Conservation (phyloP, 2,329 filamentous ascomycete genomes). For the Stemphylium vesicarium region DNA sequence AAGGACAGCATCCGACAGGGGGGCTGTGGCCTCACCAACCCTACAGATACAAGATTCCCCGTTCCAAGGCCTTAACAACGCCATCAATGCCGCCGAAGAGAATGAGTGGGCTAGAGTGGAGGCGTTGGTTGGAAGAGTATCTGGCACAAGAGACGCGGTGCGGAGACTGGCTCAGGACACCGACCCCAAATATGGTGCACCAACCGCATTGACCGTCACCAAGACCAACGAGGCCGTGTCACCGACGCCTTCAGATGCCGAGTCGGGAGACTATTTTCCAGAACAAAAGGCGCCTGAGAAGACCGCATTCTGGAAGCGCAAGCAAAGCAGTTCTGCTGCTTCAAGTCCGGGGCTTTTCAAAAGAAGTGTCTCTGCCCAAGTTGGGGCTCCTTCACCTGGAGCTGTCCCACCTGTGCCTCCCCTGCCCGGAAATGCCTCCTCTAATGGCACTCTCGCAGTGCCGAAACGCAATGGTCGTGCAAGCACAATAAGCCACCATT, state of each 20-base stretch:
- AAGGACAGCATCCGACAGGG: constrained; percentile 50
- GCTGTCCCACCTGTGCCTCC: constrained; percentile 45
- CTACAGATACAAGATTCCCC: constrained; percentile 35
- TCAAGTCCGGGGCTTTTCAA: constrained; percentile 53
- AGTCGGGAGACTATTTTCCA: constrained; percentile 63
- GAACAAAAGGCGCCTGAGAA: constrained; percentile 59
- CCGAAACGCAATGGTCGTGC: constrained; percentile 42
- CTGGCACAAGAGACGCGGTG: constrained; percentile 86
- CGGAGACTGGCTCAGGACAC: constrained; percentile 86
- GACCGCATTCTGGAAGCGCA: constrained; percentile 90
- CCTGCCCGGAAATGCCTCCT: constrained; percentile 37
- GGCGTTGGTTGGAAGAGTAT: constrained; percentile 81
- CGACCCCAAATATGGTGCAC: constrained; percentile 64
- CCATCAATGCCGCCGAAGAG: constrained; percentile 64
- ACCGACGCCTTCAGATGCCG: constrained; percentile 51
- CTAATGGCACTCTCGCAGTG: constrained; percentile 42
- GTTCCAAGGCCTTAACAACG: constrained; percentile 24
- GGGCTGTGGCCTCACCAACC: constrained; percentile 35
- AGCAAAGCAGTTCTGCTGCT: constrained; percentile 64
- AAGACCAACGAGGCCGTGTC: constrained; percentile 40
- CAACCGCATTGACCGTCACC: constrained; percentile 43
- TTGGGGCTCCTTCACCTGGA: constrained; percentile 56
- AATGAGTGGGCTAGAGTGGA: constrained; percentile 89
- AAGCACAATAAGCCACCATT: constrained; percentile 49
- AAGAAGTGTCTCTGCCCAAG: constrained; percentile 61